phyloP scores from a whole-genome alignment of 768 basidiomycete genomes.

The Pulveroboletus sp. region DNA sequence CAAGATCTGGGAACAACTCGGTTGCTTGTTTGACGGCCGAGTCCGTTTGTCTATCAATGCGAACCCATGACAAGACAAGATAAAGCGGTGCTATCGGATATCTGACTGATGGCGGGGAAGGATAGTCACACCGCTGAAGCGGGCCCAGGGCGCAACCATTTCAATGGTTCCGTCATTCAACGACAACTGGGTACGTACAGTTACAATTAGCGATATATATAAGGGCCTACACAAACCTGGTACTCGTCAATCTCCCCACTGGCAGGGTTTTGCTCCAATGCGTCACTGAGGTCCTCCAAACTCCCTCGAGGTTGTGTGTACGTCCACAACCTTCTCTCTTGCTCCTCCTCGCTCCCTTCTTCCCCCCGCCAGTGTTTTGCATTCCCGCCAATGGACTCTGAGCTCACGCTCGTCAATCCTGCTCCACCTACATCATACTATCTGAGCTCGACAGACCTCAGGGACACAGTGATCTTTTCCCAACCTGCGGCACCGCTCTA shows the following conservation, averaged over 20 bases:
- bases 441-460: constrained; percentile 18
- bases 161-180: neutral
- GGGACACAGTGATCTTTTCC: constrained; percentile 18
- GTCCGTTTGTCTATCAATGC: neutral
- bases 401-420: constrained; percentile 24
- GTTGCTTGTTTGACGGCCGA: neutral
- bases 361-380: neutral
- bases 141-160: too few species aligned
- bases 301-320: neutral
- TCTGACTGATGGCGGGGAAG: neutral
- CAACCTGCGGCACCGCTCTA: constrained; percentile 23
- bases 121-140: neutral
- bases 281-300: neutral
- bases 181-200: constrained; percentile 4
- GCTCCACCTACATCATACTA: constrained; percentile 28
- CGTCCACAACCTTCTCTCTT: neutral
- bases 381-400: constrained; percentile 25
- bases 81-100: neutral
- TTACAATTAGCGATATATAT: neutral
- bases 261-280: constrained; percentile 1
- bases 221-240: neutral
- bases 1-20: too few species aligned
- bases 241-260: neutral
- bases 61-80: neutral
- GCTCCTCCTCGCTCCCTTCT: neutral